Percentiles rank a stretch among this genome's conserved stretches.
phyloP scores from a whole-genome alignment of 306 rosid genomes.

The Lagenaria siceraria region DNA sequence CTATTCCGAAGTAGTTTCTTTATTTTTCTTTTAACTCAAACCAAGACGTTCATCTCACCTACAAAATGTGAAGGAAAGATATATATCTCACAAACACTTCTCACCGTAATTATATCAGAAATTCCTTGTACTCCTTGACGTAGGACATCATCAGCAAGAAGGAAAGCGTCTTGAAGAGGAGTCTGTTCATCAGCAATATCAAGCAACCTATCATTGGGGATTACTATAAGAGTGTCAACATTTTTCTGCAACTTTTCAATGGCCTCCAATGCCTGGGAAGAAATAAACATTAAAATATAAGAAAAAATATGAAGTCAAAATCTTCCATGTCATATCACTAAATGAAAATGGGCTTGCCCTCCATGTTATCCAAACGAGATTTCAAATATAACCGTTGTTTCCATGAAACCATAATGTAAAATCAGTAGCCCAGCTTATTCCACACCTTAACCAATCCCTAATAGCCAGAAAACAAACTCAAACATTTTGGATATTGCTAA shows the following conservation, averaged over 20 bases:
- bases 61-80: not conserved
- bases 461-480: not conserved
- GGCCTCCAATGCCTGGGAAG: constrained; percentile 82
- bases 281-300: constrained; percentile 4
- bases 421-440: not conserved
- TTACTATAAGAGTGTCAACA: constrained; percentile 91
- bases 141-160: constrained; percentile 87
- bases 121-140: constrained; percentile 99
- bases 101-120: constrained; percentile 86
- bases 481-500: not conserved
- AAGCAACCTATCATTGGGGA: constrained; percentile 94
- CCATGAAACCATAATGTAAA: not conserved
- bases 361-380: not conserved
- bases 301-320: not conserved
- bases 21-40: not conserved
- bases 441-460: not conserved
- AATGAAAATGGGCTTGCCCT: not conserved
- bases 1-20: not conserved
- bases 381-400: not conserved
- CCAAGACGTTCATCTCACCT: not conserved
- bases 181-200: constrained; percentile 92
- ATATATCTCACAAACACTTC: constrained; percentile 17
- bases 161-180: constrained; percentile 87
- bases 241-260: constrained; percentile 88
- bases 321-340: not conserved